Conservation (phyloP, 2,329 filamentous ascomycete genomes). For the Xylaria sp. region DNA sequence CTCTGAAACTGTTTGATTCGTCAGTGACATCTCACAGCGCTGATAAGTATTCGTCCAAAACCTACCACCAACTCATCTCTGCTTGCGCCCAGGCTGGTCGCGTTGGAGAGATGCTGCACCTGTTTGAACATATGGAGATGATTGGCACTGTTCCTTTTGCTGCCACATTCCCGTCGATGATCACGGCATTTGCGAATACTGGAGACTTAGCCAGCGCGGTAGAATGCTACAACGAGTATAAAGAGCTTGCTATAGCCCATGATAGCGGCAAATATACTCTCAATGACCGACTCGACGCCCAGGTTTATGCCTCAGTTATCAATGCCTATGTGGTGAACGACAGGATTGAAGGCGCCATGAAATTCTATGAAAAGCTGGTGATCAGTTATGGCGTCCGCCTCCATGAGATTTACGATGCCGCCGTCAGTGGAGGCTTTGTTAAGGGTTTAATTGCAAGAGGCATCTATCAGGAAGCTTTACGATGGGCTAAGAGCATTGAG, state of each 20-base stretch:
- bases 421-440: slow-evolving; percentile 81
- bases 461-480: slow-evolving; percentile 77
- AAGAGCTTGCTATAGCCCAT: slow-evolving; percentile 84
- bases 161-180: slow-evolving; percentile 91
- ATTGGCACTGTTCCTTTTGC: slow-evolving; percentile 79
- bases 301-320: slow-evolving; percentile 92
- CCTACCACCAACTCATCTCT: slow-evolving; percentile 85
- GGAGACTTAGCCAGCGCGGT: slow-evolving; percentile 89
- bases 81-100: slow-evolving; percentile 86
- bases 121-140: slow-evolving; percentile 92
- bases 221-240: slow-evolving; percentile 96
- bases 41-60: slow-evolving; percentile 77
- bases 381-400: slow-evolving; percentile 68
- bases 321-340: slow-evolving; percentile 87
- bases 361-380: slow-evolving; percentile 85
- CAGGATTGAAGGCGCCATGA: slow-evolving; percentile 82
- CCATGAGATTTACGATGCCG: slow-evolving; percentile 73
- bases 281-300: slow-evolving; percentile 78
- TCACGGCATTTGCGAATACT: slow-evolving; percentile 85
- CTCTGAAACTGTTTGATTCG: slow-evolving; percentile 84
- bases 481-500: slow-evolving; percentile 75
- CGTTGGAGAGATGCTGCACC: slow-evolving; percentile 86
- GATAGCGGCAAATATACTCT: slow-evolving; percentile 78
- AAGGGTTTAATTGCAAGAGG: slow-evolving; percentile 78
- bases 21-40: slow-evolving; percentile 72